These are phyloP conservation scores for Mitragyna speciosa DNA, from an alignment of 257 asterid species.

Conservation along the genomic window DNA sequence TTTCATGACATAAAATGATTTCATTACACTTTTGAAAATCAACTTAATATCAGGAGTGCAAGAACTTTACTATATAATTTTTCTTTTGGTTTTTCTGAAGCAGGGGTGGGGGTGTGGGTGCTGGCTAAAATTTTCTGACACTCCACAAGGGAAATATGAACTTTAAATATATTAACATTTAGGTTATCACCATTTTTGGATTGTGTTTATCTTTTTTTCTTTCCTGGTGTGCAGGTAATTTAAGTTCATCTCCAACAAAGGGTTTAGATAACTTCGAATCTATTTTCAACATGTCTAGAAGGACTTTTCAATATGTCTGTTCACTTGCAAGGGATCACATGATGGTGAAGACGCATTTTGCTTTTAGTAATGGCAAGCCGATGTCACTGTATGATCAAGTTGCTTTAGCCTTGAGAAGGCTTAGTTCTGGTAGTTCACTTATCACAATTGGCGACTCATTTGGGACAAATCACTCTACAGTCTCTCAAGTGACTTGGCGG, in stretches of 20 bases:
- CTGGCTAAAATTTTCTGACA: background rate
- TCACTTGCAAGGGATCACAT: constrained; percentile 66
- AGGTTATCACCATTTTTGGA: too few relatives aligned
- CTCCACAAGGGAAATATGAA: background rate
- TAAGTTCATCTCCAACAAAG: constrained; percentile 40
- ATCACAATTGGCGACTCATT: constrained; percentile 71
- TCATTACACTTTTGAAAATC: too few relatives aligned
- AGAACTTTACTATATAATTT: too few relatives aligned
- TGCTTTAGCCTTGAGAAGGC: constrained; percentile 70
- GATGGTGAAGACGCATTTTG: constrained; percentile 59
- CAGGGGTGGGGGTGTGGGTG: background rate
- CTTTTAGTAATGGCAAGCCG: constrained; percentile 59
- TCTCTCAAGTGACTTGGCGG: constrained; percentile 90
- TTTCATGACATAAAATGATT: background rate
- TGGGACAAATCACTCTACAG: constrained; percentile 75
- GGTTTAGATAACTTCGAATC: constrained; percentile 48
- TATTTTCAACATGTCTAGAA: constrained; percentile 58
- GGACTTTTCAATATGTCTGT: constrained; percentile 69
- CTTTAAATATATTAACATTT: background rate
- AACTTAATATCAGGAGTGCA: too few relatives aligned
- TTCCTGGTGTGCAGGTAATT: constrained; percentile 11
- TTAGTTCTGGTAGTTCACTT: constrained; percentile 71
- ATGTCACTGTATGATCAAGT: constrained; percentile 74
- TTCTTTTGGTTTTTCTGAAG: background rate
- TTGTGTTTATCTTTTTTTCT: background rate